Conservation (phyloP, 1,139 yeast species). For the Yamadazyma kanchanaburiensis region DNA sequence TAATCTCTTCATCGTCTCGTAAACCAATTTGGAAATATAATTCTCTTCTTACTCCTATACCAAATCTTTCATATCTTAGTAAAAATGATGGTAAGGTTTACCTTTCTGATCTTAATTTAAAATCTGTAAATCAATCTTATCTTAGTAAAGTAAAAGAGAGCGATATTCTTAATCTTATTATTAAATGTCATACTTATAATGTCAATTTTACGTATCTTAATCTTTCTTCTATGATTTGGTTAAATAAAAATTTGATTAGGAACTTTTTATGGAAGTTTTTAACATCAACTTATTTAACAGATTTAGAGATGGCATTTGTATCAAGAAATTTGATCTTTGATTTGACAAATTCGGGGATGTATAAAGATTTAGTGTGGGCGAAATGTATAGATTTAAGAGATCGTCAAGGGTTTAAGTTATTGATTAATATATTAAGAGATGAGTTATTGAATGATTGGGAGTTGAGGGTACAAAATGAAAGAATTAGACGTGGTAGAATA, state of each 20-base stretch:
- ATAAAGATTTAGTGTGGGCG: slow-evolving; percentile 56
- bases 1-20: slow-evolving; percentile 5
- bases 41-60: slow-evolving; percentile 33
- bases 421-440: slow-evolving; percentile 29
- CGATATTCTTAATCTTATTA: slow-evolving; percentile 33
- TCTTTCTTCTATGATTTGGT: slow-evolving; percentile 51
- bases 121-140: slow-evolving; percentile 33
- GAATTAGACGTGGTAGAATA: slow-evolving; percentile 41
- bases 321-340: slow-evolving; percentile 33
- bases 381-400: slow-evolving; percentile 28
- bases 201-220: slow-evolving; percentile 25
- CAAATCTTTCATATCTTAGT: slow-evolving; percentile 26
- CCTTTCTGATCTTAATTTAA: slow-evolving; percentile 40
- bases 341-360: slow-evolving; percentile 58
- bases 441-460: slow-evolving; percentile 29
- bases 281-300: slow-evolving; percentile 4
- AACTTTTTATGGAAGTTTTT: slow-evolving; percentile 21
- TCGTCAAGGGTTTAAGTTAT: slow-evolving; percentile 28
- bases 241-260: slow-evolving; percentile 40
- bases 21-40: slow-evolving; percentile 9
- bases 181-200: slow-evolving; percentile 19
- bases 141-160: slow-evolving; percentile 31
- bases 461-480: slow-evolving; percentile 27
- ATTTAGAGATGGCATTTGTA: slow-evolving; percentile 4
- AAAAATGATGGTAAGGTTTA: slow-evolving; percentile 40